Percentiles rank a stretch among this genome's conserved stretches.
These are phyloP conservation scores for Sporothrix euskadiensis DNA, from an alignment of 2,329 filamentous ascomycete genomes.

Conservation along the genomic window DNA sequence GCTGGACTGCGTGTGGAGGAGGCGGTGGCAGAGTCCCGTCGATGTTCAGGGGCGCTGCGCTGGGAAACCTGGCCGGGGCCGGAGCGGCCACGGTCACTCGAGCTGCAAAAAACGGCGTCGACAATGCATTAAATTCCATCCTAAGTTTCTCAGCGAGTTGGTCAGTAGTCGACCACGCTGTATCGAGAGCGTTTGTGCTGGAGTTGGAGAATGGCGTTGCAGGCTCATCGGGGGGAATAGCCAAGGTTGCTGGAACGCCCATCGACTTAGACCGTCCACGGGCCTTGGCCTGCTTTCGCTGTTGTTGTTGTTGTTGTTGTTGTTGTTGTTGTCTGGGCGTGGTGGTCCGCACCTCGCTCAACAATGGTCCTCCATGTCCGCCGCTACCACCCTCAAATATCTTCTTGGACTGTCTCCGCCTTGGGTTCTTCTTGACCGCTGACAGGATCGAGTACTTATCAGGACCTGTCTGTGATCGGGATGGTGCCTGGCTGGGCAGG, in stretches of 20 bases:
- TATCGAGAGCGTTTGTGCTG: neutral
- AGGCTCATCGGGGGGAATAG: too few relatives aligned
- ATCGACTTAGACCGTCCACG: constrained; percentile 24
- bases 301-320: neutral
- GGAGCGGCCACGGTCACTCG: neutral
- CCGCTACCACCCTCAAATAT: constrained; percentile 25
- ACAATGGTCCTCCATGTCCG: neutral
- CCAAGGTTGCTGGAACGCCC: neutral
- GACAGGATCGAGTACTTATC: constrained; percentile 48
- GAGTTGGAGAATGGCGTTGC: neutral
- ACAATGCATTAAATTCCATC: constrained; percentile 1
- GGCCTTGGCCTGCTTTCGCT: neutral
- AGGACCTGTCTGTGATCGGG: neutral
- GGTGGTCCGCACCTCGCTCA: neutral
- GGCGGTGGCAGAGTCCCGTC: neutral
- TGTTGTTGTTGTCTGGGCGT: constrained; percentile 1
- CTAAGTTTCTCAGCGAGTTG: constrained; percentile 14
- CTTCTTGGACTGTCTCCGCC: constrained; percentile 27
- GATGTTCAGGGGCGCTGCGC: neutral
- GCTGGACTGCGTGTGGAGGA: neutral
- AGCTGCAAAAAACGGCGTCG: neutral
- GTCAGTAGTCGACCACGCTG: constrained; percentile 22
- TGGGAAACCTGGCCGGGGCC: neutral
- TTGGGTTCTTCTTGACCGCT: constrained; percentile 51
- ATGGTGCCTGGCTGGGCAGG: too few relatives aligned